Percentiles rank a stretch among this genome's conserved stretches.
Evolutionary conservation across 208 protist species (phyloP).

Genomic region (Leishmania mexicana): DNA sequence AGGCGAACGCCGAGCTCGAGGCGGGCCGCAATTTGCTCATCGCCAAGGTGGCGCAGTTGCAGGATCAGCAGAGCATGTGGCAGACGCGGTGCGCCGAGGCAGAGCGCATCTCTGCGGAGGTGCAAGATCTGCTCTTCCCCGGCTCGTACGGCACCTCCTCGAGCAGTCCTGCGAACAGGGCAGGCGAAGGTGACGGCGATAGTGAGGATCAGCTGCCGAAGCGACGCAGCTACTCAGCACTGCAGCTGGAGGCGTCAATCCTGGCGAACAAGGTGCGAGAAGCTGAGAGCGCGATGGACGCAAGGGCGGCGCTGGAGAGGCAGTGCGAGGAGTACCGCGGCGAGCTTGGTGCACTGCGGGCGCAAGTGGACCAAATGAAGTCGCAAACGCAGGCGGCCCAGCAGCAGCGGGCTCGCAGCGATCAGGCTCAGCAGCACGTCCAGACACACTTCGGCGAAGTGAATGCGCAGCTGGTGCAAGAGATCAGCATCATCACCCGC

Average conservation of each 20-base stretch:
- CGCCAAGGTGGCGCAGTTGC: conserved; percentile 40
- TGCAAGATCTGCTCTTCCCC: conserved; percentile 31
- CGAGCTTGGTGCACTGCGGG: conserved; percentile 52
- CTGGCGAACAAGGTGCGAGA: conserved; percentile 14
- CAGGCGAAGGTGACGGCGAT: not conserved
- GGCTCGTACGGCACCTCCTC: not conserved
- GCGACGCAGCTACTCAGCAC: not conserved
- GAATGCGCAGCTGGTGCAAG: conserved; percentile 38
- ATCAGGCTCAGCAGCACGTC: conserved; percentile 27
- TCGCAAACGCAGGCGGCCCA: conserved; percentile 22
- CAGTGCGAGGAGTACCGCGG: conserved; percentile 56
- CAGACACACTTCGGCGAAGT: conserved; percentile 33
- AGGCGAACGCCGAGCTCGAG: conserved; percentile 33
- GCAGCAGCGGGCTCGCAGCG: conserved; percentile 27
- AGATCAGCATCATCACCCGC: conserved; percentile 40
- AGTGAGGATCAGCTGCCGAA: not conserved
- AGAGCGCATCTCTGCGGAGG: conserved; percentile 30
- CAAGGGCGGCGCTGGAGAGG: conserved; percentile 23
- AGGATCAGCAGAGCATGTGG: conserved; percentile 31
- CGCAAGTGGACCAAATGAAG: conserved; percentile 38
- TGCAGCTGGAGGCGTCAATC: conserved; percentile 2
- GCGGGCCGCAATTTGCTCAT: conserved; percentile 47
- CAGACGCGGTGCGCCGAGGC: conserved; percentile 32
- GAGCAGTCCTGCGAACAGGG: not conserved
- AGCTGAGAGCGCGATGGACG: conserved; percentile 20